Evolutionary conservation across 2,329 filamentous ascomycete genomes (phyloP), one percentile per base, ranked within the genome.

Genomic region (Fusarium penzigii): DNA sequence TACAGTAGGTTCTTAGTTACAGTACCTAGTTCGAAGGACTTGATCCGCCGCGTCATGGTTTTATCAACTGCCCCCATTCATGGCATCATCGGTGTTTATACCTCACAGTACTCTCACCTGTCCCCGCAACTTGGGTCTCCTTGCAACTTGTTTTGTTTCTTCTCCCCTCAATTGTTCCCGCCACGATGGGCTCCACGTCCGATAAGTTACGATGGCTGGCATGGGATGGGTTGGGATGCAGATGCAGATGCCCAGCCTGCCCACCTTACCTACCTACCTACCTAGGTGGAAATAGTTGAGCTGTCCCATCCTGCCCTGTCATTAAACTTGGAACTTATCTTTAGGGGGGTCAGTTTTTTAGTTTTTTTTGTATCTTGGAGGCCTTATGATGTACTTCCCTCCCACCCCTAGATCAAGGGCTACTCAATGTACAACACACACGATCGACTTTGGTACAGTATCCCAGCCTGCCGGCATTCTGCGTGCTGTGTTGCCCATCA

Each of bases 71-170:
- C 47, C 44, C 20, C 32, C 55, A 25, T 25, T 51, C 50, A 56
- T 44, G 61, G 62, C 61, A 65, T 65, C 62, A 61, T 59, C 49
- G 46, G 20, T 25, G 20, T 25, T 50, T 44, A 48, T 51, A 42
- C 52, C 48, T 55, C 55, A 25, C 20, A 25, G 20, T 7, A 7
- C 51, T 48, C 61, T 65, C 63, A 64, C 61, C 55, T 65, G 63
- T 65, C 63, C 63, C 63, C 63, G 63, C 63, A 65, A 61, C 63
- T 62, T 49, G 55, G 46, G 50, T 49, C 61, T 50, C 51, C 46
- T 51, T 62, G 53, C 59, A 56, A 58, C 20, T 25, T 25, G 20
- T 25, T 25, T 25, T 25, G 20, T 25, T 25, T 58, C 63, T 25
- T 58, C 63, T 54, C 62, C 55, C 49, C 56, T 44, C 55, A 50